Base-by-base conservation (phyloP, 345 rosid species). In the Adansonia digitata region DNA sequence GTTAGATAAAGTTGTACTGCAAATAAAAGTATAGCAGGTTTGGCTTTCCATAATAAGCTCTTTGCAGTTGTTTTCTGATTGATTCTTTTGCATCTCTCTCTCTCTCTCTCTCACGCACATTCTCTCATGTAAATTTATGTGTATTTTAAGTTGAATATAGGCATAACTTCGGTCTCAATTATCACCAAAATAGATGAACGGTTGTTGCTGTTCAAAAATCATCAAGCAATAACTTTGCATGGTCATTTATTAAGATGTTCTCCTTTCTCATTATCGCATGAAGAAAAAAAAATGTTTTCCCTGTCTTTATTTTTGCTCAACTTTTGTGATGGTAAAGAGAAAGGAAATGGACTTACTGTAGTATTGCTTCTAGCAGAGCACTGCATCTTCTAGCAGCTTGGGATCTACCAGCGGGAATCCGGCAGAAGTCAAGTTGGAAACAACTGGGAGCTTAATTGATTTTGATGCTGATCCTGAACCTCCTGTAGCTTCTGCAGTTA, bases 391-490 rank as follows among this genome's bases (percentile, higher is more conserved):
- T 72, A 83, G 85, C 83, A 87, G 87, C 83, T 80, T 90, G 86
- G 92, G 84, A 26, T 82, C 98, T 63, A 64, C 83, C 69, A 84
- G 79, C 68, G 88, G 85, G 80, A 90, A 88, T 72, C 83, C 84
- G 48, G 76, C 84, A n/a, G 98, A 91, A 86, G 89, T 82, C 77
- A 90, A 93, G 76, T 26, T 78, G 78, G 89, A 85, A 85, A 83
- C 49, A 64, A 69, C 92, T 71, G 73, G 65, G 72, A 95, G 99
- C 84, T 86, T 95, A 79, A 95, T 95, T 82, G 97, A 95, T 88
- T 93, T 95, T 78, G 98, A 89, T 81, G 85, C 94, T 76, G 94
- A 88, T 81, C 88, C 94, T 13, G 91, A 84, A 79, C 91, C 92
- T 81, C 84, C 88, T 26, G 77, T 72, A 56, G 71, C 87, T 66